Evolutionary conservation across 1,284 basidiomycete genomes (phyloP), one percentile per base, ranked within the genome.

Genomic region (Fomitopsis betulina): DNA sequence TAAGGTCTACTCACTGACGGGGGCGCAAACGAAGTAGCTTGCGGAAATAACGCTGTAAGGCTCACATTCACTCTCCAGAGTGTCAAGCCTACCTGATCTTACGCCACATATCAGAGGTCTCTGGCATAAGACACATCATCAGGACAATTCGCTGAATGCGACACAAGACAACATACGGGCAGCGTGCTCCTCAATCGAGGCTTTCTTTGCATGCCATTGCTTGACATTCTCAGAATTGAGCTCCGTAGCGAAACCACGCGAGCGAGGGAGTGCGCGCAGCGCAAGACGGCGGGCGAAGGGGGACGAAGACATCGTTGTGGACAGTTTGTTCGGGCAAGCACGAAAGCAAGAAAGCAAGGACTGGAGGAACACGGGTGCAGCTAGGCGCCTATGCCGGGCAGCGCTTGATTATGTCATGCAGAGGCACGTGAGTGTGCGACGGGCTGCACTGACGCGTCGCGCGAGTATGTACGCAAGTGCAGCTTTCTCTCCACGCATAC

Each of bases 21-120:
- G 92, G 62, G 86, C 59, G 66, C 89, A 91, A 61, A 87, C 85
- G 68, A 81, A 93, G 79, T 82, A 84, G 74, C 91, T 93, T 63
- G 17, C 25, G 7, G 23, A 35, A 10, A 35, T 17, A 15, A 23
- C 4, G 21, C n/a, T n/a, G 32, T 33, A 2, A 51, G 32, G n/a
- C 49, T 43, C n/a, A 35, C 27, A 35, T 4, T 13, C 51, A n/a
- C 23, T 9, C n/a, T 10, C 10, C 30, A 37, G 23, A 59, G 42
- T n/a, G 35, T 9, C 52, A 17, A 39, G 65, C 76, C 51, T 63
- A 91, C 90, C 90, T 91, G 70, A 94, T 89, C 77, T 87, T 92
- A 68, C 91, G 84, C 91, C 91, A 94, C 62, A 93, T 81, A 54
- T 89, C 80, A 45, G 87, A 78, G 37, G 90, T 88, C 63, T 85